phyloP scores from a whole-genome alignment of 2,329 filamentous ascomycete species.

The Arachnomyces sp. region DNA sequence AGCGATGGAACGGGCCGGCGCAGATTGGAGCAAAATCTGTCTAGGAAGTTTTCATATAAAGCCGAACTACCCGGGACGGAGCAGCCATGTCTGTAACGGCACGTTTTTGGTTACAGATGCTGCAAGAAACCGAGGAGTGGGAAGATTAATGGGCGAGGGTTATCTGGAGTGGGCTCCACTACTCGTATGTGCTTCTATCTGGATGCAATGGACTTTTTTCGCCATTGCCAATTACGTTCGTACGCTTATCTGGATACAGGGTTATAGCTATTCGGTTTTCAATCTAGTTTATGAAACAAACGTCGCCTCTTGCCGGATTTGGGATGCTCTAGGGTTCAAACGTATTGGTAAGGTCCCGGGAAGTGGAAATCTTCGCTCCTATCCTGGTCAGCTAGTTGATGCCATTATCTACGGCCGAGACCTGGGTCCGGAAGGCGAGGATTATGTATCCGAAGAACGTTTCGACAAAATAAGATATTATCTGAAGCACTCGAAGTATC shows the following conservation, averaged over 20 bases:
- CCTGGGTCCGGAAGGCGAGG: slow-evolving; percentile 59
- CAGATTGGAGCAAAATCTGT: slow-evolving; percentile 73
- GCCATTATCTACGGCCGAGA: slow-evolving; percentile 70
- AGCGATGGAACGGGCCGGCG: slow-evolving; percentile 44
- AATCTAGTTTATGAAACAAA: slow-evolving; percentile 94
- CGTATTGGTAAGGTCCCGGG: slow-evolving; percentile 76
- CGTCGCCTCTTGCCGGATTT: slow-evolving; percentile 80
- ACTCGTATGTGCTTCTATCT: slow-evolving; percentile 41
- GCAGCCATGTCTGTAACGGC: slow-evolving; percentile 77
- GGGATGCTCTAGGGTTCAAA: slow-evolving; percentile 89
- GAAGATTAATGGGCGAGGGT: slow-evolving; percentile 66
- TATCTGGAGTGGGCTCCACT: slow-evolving; percentile 72
- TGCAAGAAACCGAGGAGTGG: slow-evolving; percentile 65
- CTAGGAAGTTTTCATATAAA: slow-evolving; percentile 91
- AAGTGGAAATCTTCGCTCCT: slow-evolving; percentile 61
- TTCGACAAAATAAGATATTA: slow-evolving; percentile 99
- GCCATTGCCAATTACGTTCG: slow-evolving; percentile 14
- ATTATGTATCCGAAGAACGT: slow-evolving; percentile 85
- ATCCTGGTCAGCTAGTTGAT: slow-evolving; percentile 62
- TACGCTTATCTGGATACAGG: slow-evolving; percentile 33
- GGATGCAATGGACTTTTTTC: slow-evolving; percentile 39
- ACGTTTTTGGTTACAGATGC: slow-evolving; percentile 69
- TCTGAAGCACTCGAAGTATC: slow-evolving; percentile 89
- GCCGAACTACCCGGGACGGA: slow-evolving; percentile 85
- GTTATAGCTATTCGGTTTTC: slow-evolving; percentile 88